These are phyloP conservation scores for Aspergillus ruber DNA, from an alignment of 2,329 filamentous ascomycete genomes.

Conservation along the genomic window DNA sequence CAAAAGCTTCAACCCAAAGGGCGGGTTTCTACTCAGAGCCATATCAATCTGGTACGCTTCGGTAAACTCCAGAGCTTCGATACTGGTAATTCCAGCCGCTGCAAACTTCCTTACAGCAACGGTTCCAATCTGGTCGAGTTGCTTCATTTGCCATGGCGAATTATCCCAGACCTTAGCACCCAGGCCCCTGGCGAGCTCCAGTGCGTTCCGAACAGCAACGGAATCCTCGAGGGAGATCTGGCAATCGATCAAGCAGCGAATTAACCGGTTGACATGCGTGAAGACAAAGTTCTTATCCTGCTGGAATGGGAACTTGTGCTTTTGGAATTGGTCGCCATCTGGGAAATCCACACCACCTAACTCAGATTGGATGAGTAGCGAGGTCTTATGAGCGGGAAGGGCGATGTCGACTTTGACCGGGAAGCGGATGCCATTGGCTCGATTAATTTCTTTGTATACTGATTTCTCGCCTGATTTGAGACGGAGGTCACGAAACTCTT, in stretches of 20 bases:
- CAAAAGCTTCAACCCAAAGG: conserved; percentile 68
- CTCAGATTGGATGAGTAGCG: conserved; percentile 68
- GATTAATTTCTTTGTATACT: conserved; percentile 67
- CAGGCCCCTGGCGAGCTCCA: conserved; percentile 73
- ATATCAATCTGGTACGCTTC: conserved; percentile 70
- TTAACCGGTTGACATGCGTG: conserved; percentile 61
- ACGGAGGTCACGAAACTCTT: conserved; percentile 66
- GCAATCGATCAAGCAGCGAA: conserved; percentile 72
- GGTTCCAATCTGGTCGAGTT: conserved; percentile 71
- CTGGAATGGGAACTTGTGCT: conserved; percentile 50
- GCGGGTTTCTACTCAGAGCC: conserved; percentile 70
- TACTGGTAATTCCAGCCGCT: conserved; percentile 61
- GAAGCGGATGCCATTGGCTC: conserved; percentile 60
- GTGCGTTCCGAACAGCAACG: conserved; percentile 57
- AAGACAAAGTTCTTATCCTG: conserved; percentile 61
- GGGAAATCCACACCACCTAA: conserved; percentile 62
- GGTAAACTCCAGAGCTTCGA: conserved; percentile 61
- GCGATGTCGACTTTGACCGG: conserved; percentile 63
- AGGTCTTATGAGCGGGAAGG: conserved; percentile 66
- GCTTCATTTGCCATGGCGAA: conserved; percentile 70
- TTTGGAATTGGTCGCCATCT: conserved; percentile 51
- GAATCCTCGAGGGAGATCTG: conserved; percentile 60
- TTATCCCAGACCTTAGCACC: conserved; percentile 76
- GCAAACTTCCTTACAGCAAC: conserved; percentile 69
- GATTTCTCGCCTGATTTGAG: conserved; percentile 64